A percentile compares a stretch with the other conserved stretches of the same genome.
Evolutionary conservation across 805 yeast genomes (phyloP).

Genomic region (Candida maltosa): DNA sequence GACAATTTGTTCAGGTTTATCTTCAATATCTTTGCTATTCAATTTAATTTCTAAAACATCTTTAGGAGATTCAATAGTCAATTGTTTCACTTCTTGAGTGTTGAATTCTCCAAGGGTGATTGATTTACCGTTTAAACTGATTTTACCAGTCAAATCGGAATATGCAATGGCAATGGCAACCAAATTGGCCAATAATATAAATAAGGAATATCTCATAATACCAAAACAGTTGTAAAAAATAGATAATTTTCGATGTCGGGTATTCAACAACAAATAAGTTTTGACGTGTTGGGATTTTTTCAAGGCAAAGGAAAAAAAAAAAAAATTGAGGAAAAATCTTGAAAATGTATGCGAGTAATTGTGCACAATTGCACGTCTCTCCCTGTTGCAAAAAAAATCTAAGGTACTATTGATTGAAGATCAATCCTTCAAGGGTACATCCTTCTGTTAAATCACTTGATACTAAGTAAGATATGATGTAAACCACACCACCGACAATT

Average conservation of each 20-base stretch:
- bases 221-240: too few relatives aligned
- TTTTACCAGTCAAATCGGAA: constrained; percentile 25
- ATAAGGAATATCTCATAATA: constrained; percentile 18
- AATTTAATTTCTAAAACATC: constrained; percentile 29
- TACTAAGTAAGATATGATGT: constrained; percentile 7
- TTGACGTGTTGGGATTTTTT: too few relatives aligned
- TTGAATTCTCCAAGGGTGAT: constrained; percentile 28
- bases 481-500: constrained; percentile 8
- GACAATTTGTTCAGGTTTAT: constrained; percentile 33
- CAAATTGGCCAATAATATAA: constrained; percentile 16
- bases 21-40: constrained; percentile 16
- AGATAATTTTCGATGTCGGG: too few relatives aligned
- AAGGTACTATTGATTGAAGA: background rate
- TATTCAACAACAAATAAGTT: too few relatives aligned
- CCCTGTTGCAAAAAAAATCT: background rate
- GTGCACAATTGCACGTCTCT: constrained; percentile 2
- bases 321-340: constrained; percentile 1
- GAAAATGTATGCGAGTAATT: background rate
- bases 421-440: constrained; percentile 4
- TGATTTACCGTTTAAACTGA: constrained; percentile 21
- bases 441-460: constrained; percentile 5
- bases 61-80: constrained; percentile 26
- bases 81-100: constrained; percentile 26
- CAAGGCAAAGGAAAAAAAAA: background rate
- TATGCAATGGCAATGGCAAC: constrained; percentile 22